phyloP scores from a whole-genome alignment of 768 basidiomycete genomes.

The Botryobasidium botryosum region DNA sequence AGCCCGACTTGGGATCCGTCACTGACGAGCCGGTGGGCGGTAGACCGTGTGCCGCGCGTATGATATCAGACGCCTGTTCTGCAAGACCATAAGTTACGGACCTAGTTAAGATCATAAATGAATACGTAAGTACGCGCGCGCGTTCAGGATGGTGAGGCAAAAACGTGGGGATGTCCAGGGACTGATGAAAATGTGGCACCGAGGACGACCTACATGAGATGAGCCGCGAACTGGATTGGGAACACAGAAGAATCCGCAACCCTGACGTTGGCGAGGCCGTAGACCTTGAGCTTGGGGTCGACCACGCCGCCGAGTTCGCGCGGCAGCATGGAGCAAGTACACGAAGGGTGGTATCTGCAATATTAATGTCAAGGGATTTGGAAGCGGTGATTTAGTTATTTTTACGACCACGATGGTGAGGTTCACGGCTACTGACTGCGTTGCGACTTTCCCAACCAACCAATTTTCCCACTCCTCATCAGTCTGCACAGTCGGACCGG shows the following conservation, averaged over 20 bases:
- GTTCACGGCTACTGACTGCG: slow-evolving; percentile 26
- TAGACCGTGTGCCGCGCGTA: too few species aligned
- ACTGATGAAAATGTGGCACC: neutral
- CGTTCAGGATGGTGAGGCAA: slow-evolving; percentile 12
- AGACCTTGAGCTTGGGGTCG: slow-evolving; percentile 18
- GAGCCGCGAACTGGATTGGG: slow-evolving; percentile 23
- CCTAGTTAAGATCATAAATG: too few species aligned
- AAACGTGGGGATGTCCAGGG: slow-evolving; percentile 15
- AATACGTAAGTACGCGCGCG: too few species aligned
- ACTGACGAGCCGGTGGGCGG: too few species aligned
- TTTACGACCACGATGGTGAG: too few species aligned
- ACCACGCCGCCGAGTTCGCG: slow-evolving; percentile 24
- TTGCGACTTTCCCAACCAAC: slow-evolving; percentile 27
- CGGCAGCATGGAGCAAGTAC: slow-evolving; percentile 23
- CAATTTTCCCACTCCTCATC: slow-evolving; percentile 43
- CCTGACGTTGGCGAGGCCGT: slow-evolving; percentile 20
- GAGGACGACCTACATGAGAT: slow-evolving; percentile 23
- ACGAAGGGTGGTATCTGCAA: slow-evolving; percentile 7
- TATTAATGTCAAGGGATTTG: too few species aligned
- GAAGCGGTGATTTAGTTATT: too few species aligned
- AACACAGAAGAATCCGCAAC: slow-evolving; percentile 15
- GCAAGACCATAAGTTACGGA: slow-evolving; percentile 28
- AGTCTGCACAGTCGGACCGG: slow-evolving; percentile 32
- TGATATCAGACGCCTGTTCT: slow-evolving; percentile 30
- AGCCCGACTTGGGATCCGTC: too few species aligned